Evolutionary conservation across 176 grass and related monocot genomes (phyloP), one percentile per base, ranked within the genome.

Genomic region (Eremochloa ophiuroides): DNA sequence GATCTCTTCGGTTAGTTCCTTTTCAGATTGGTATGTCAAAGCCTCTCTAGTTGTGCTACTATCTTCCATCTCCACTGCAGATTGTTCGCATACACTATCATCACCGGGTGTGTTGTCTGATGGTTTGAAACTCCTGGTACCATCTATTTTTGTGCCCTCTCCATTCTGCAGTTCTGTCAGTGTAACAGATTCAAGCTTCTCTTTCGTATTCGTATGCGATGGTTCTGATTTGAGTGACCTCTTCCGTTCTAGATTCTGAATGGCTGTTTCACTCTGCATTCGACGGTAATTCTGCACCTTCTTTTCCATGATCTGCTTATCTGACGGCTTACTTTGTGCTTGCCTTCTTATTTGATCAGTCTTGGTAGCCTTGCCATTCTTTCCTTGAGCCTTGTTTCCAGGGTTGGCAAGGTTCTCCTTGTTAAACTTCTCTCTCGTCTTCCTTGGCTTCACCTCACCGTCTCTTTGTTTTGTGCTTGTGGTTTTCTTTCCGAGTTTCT

Each of bases 371-470:
- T 89, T 76, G 13, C 4, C 33, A 75, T 80, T 80, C 51, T 84
- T 82, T 62, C 28, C 56, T 77, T 33, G 62, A 80, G 22, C 30
- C 33, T 81, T 73, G 69, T 12, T 66, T 80, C 56, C 58, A 66
- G 42, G 56, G 66, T 13, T 16, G 31, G 61, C 61, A 28, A 40
- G 62, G 72, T 69, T 83, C 38, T 81, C 87, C 47, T 85, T 85
- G 55, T 79, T 77, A 23, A 83, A 28, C 77, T 93, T 85, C 22
- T 86, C 69, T 4, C 18, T 75, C 3, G 35, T 74, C 70, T 18
- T 65, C 71, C 59, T 81, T 59, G 76, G 64, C 56, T 82, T 86
- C 38, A 58, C 20, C 39, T 86, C 83, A 73, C 67, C 82, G 4
- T 78, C 74, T 51, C 67, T 78, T 35, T 71, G 78, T 40, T 84